Evolutionary conservation across 139 green algal species (phyloP).

Genomic region (Picocystis salinarum): DNA sequence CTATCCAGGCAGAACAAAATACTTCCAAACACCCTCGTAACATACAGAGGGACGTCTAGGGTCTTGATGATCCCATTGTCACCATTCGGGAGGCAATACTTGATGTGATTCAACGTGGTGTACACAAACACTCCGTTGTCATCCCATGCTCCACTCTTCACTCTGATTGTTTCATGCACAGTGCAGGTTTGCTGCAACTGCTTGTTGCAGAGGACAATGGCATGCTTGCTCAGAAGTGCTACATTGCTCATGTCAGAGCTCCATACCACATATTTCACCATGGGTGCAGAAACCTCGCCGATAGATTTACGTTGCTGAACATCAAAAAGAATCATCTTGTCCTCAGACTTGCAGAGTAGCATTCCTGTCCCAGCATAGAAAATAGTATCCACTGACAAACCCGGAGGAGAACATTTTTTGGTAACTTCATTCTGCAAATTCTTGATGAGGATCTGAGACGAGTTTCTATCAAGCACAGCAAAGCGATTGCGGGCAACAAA

Average conservation of each 20-base stretch:
- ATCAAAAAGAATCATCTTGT: conserved; percentile 90
- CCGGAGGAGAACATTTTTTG: conserved; percentile 75
- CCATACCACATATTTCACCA: conserved; percentile 97
- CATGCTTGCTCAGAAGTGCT: conserved; percentile 91
- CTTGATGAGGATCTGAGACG: conserved; percentile 65
- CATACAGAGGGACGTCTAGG: conserved; percentile 87
- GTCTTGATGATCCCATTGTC: conserved; percentile 95
- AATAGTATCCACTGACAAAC: conserved; percentile 59
- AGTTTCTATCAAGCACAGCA: conserved; percentile 76
- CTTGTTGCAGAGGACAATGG: conserved; percentile 88
- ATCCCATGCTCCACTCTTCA: conserved; percentile 91
- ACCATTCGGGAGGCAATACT: conserved; percentile 96
- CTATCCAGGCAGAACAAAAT: conserved; percentile 81
- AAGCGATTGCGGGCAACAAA: conserved; percentile 98
- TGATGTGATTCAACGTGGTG: conserved; percentile 99
- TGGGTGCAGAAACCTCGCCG: conserved; percentile 71
- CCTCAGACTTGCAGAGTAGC: conserved; percentile 80
- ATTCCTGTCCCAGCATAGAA: conserved; percentile 94
- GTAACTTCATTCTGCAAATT: conserved; percentile 97
- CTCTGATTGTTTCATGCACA: conserved; percentile 93
- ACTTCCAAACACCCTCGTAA: conserved; percentile 57
- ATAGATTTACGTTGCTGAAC: conserved; percentile 79
- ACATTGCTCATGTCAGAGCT: conserved; percentile 78
- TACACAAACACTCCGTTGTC: conserved; percentile 91
- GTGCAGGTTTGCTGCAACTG: conserved; percentile 66